Percentiles rank a stretch among this genome's conserved stretches.
These are phyloP conservation scores for Ustilago tritici DNA, from an alignment of 1,284 basidiomycete genomes.

Conservation along the genomic window DNA sequence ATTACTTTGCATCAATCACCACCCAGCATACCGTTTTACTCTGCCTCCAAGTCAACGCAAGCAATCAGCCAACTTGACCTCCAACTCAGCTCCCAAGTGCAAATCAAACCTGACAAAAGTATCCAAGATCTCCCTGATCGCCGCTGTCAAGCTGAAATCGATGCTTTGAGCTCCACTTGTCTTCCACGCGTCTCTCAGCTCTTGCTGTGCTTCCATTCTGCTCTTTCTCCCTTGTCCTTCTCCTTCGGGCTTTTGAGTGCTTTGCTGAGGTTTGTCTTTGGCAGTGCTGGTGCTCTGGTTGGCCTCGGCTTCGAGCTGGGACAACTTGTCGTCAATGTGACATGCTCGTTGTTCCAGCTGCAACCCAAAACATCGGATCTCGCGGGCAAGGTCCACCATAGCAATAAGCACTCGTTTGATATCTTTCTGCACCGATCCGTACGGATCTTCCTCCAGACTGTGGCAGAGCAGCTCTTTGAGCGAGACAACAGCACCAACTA, in stretches of 20 bases:
- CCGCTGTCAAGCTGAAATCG: slow-evolving; percentile 14
- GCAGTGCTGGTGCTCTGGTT: background rate
- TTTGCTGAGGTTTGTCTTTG: background rate
- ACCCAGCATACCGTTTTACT: background rate
- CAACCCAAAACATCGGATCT: slow-evolving; percentile 26
- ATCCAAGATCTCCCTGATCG: slow-evolving; percentile 32
- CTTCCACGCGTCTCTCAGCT: slow-evolving; percentile 29
- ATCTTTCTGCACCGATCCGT: slow-evolving; percentile 57
- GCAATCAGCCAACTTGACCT: slow-evolving; percentile 35
- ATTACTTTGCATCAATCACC: background rate
- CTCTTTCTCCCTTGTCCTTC: background rate
- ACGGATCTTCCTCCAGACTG: slow-evolving; percentile 54
- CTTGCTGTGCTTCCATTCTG: slow-evolving; percentile 8
- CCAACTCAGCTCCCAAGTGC: slow-evolving; percentile 32
- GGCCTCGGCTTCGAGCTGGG: slow-evolving; percentile 6
- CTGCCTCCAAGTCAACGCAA: slow-evolving; percentile 13
- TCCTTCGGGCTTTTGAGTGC: background rate
- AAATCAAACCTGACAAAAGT: slow-evolving; percentile 42
- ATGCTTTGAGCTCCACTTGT: slow-evolving; percentile 25
- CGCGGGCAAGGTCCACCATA: slow-evolving; percentile 27
- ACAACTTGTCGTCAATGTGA: slow-evolving; percentile 21
- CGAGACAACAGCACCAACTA: slow-evolving; percentile 25
- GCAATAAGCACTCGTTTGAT: slow-evolving; percentile 26
- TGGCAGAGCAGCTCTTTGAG: slow-evolving; percentile 47
- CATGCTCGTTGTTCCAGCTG: slow-evolving; percentile 33